Conservation (phyloP, 1,284 basidiomycete genomes). For the Peniophora sp. region DNA sequence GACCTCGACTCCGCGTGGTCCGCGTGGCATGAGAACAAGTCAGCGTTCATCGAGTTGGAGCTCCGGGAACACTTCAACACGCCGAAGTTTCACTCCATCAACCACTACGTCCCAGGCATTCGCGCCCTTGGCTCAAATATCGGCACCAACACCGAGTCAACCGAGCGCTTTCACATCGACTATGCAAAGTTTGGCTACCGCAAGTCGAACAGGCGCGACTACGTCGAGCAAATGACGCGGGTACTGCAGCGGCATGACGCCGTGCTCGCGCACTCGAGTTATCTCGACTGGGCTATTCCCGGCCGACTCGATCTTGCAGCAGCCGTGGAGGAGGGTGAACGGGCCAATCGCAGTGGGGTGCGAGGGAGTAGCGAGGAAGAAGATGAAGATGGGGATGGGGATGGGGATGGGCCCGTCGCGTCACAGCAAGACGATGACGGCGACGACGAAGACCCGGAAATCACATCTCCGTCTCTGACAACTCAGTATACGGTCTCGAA, state of each 20-base stretch:
- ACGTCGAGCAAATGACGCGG: conserved; percentile 17
- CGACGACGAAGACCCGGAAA: too few species aligned
- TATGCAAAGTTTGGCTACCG: too few species aligned
- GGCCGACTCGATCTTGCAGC: background rate
- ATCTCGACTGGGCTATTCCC: background rate
- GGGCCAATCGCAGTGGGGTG: too few species aligned
- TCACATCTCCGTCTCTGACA: too few species aligned
- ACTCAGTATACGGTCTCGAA: too few species aligned
- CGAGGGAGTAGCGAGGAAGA: too few species aligned
- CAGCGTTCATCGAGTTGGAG: background rate
- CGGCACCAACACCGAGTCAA: conserved; percentile 20
- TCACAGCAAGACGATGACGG: too few species aligned
- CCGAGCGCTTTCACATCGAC: conserved; percentile 22
- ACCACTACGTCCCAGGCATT: background rate
- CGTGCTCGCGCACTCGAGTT: background rate
- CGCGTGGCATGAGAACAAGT: background rate
- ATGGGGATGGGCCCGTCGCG: too few species aligned
- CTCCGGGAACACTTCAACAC: background rate
- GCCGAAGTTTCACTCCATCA: background rate
- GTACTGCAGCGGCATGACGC: conserved; percentile 16
- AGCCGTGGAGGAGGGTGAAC: background rate
- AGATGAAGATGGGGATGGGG: too few species aligned
- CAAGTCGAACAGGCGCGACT: conserved; percentile 16
- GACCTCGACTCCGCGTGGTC: background rate
- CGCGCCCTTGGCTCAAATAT: too few species aligned